Conservation (phyloP, 805 yeast species). For the Grigorovia humatica region DNA sequence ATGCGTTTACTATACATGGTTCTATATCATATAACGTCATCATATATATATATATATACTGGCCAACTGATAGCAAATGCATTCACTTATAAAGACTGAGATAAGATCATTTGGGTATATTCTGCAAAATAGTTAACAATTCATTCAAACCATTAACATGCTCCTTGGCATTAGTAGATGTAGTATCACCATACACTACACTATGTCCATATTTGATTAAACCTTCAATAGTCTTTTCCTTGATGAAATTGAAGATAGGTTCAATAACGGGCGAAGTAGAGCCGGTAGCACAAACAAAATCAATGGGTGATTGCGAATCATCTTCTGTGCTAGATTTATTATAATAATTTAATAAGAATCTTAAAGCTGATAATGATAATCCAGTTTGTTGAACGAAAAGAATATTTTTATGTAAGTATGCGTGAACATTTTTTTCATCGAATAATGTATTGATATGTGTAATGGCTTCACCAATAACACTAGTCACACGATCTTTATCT, state of each 20-base stretch:
- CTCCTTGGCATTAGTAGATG: constrained; percentile 49
- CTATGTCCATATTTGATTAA: constrained; percentile 42
- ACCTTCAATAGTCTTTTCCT: constrained; percentile 31
- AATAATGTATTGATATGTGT: constrained; percentile 75
- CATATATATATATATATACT: no score
- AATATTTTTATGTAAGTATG: constrained; percentile 57
- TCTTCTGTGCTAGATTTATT: constrained; percentile 19
- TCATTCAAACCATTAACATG: constrained; percentile 64
- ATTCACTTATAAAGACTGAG: no score
- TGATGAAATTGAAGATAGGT: constrained; percentile 47
- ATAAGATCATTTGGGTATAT: constrained; percentile 3
- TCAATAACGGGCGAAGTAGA: constrained; percentile 63
- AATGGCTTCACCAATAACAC: constrained; percentile 73
- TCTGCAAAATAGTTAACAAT: constrained; percentile 40
- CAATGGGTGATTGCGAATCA: constrained; percentile 23
- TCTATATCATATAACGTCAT: no score
- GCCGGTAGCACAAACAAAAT: constrained; percentile 49
- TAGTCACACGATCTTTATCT: constrained; percentile 50
- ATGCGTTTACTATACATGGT: no score
- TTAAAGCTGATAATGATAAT: constrained; percentile 45
- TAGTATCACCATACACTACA: constrained; percentile 46
- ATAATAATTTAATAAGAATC: constrained; percentile 37
- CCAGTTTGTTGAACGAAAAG: constrained; percentile 64
- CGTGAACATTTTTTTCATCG: constrained; percentile 58
- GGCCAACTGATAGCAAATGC: no score